These are phyloP conservation scores for Cryphonectria radicalis DNA, from an alignment of 2,329 filamentous ascomycete species.

Conservation along the genomic window DNA sequence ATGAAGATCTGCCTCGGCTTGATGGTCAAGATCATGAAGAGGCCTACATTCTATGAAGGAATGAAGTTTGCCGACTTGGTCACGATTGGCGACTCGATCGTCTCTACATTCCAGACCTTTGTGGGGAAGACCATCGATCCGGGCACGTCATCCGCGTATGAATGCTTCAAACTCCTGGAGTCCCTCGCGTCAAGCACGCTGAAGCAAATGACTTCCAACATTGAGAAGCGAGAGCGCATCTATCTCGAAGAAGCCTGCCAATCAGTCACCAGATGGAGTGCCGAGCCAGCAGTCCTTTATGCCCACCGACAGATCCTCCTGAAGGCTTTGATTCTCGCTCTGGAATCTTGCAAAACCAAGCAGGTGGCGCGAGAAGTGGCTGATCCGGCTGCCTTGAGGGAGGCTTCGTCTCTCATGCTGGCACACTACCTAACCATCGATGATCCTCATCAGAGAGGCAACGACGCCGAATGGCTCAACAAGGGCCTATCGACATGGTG, in stretches of 20 bases:
- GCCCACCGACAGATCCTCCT: conserved; percentile 20
- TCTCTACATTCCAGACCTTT: conserved; percentile 10
- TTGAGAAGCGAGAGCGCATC: conserved; percentile 30
- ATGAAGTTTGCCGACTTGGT: conserved; percentile 47
- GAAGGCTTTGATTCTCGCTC: conserved; percentile 17
- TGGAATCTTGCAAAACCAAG: conserved; percentile 15
- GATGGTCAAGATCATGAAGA: conserved; percentile 53
- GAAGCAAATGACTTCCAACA: conserved; percentile 29
- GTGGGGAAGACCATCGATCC: no score
- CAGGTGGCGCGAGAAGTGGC: conserved; percentile 9
- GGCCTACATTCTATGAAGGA: conserved; percentile 56
- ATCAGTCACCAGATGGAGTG: conserved; percentile 14
- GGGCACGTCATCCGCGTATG: conserved; percentile 10
- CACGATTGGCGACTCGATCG: conserved; percentile 35
- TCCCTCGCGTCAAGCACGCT: conserved; percentile 22
- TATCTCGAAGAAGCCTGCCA: conserved; percentile 27
- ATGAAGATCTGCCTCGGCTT: conserved; percentile 48
- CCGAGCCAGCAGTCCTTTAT: conserved; percentile 5
- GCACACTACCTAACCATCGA: neutral
- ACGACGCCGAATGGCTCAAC: neutral
- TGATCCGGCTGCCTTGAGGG: conserved; percentile 6
- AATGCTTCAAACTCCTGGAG: conserved; percentile 23
- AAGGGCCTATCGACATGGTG: conserved; percentile 18
- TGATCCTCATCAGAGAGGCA: neutral
- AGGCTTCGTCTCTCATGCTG: conserved; percentile 11